Base-by-base conservation (phyloP, 305 asterid species). In the Ajuga reptans region DNA sequence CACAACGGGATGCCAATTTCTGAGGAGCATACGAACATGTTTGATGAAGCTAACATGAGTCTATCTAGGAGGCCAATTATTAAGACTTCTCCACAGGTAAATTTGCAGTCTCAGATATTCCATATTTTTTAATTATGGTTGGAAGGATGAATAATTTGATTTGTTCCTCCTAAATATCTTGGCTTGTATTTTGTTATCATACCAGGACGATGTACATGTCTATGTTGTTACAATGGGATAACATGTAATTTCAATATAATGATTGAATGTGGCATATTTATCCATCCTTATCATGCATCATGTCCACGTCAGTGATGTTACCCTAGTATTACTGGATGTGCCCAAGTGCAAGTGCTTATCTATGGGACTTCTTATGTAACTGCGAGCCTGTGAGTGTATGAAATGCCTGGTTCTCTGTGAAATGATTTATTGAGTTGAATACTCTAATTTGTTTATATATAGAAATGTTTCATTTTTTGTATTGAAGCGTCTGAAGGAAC, bases 31-130 rank as follows among this genome's bases (percentile, higher is more conserved):
- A 67, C 70, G 14, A 75, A 67, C 75, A 55, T 41, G 41, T 64
- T 55, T 9, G 85, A 81, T 15, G 96, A 82, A 76, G 81, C 68
- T 14, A 69, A 74, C 54, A 17, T 52, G 67, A 78, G 74, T 52
- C 52, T 68, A 31, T 76, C 79, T 64, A 55, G 74, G 64, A 83
- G 70, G 73, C 83, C 82, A 63, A 56, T 72, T 72, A 75, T 89
- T 70, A 83, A 74, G 81, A 84, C 87, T 78, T 82, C 57, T 69
- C 96, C 95, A 5, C 82, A 77, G 96, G 96, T 89, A 83, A 78
- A 50, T 73, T 72, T 72, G 49, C 73, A 54, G 66, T 68, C 65
- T 54, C 71, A 54, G 21, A 53, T 34, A 49, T 50, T 57, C 66
- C 72, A 68, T 61, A 15, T 50, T 9, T 65, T 69, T 45, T 69